Conservation (phyloP, 1,139 yeast genomes). For the Geotrichum klebahnii region DNA sequence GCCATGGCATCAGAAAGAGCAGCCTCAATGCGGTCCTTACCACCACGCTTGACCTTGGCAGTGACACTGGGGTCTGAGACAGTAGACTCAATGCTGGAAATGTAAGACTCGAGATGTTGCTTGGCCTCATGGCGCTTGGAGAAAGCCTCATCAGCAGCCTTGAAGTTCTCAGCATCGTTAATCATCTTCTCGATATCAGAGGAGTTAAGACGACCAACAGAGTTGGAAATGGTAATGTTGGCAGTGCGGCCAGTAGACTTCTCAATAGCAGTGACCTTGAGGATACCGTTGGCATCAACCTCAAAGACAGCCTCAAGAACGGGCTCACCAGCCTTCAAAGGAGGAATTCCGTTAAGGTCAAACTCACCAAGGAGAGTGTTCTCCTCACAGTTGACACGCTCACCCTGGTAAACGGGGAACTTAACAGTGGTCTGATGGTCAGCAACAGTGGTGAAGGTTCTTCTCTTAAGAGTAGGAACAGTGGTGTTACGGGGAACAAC, state of each 20-base stretch:
- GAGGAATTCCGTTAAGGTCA: constrained; percentile 98
- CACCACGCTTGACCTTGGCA: constrained; percentile 96
- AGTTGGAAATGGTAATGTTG: constrained; percentile 98
- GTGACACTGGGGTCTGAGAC: constrained; percentile 98
- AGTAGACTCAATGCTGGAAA: constrained; percentile 85
- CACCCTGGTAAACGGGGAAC: constrained; percentile 99
- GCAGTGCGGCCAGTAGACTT: constrained; percentile 99
- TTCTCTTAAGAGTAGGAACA: constrained; percentile 98
- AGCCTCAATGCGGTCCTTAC: constrained; percentile 96
- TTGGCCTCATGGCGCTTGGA: constrained; percentile 99
- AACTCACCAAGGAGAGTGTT: constrained; percentile 99
- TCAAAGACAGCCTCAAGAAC: constrained; percentile 98
- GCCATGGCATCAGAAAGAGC: constrained; percentile 98
- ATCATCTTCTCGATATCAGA: constrained; percentile 99
- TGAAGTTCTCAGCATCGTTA: constrained; percentile 97
- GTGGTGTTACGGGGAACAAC: constrained; percentile 99
- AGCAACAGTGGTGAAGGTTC: constrained; percentile 99
- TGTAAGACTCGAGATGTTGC: constrained; percentile 98
- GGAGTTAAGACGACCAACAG: constrained; percentile 97
- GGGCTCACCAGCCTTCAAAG: constrained; percentile 99
- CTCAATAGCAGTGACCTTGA: constrained; percentile 99
- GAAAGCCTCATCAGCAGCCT: constrained; percentile 97
- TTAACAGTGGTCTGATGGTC: constrained; percentile 99
- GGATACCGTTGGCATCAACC: constrained; percentile 99
- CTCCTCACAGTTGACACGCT: constrained; percentile 98